These are phyloP conservation scores for Eimeria praecox DNA, from an alignment of 169 alveolate species.

Conservation along the genomic window DNA sequence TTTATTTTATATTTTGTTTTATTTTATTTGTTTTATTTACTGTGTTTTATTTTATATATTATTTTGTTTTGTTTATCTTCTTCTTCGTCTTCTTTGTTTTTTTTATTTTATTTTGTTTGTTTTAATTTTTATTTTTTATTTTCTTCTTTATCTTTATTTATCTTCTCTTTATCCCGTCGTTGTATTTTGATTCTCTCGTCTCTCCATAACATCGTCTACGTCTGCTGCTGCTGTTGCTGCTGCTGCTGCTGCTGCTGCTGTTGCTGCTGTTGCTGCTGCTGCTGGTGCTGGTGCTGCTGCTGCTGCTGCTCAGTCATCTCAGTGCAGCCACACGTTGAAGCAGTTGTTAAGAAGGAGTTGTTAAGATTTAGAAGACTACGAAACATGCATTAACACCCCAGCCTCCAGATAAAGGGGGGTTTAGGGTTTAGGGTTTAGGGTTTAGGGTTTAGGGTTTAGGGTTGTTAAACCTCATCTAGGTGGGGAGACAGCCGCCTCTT, in stretches of 20 bases:
- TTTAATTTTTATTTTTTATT: background rate
- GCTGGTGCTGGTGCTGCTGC: conserved; percentile 48
- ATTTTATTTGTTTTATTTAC: background rate
- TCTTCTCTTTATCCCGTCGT: background rate
- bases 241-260: conserved; percentile 8
- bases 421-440: conserved; percentile 24
- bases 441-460: conserved; percentile 24
- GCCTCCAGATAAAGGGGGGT: too few species aligned
- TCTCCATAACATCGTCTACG: too few species aligned
- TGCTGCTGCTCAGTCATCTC: conserved; percentile 37
- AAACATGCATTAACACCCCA: background rate
- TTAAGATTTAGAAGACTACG: background rate
- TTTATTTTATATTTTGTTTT: background rate
- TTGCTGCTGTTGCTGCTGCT: background rate
- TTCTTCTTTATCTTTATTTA: background rate
- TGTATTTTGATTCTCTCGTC: background rate
- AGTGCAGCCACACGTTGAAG: conserved; percentile 46
- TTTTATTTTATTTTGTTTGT: background rate
- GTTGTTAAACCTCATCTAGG: too few species aligned
- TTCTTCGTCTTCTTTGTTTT: too few species aligned
- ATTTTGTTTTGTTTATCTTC: background rate
- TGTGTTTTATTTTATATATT: background rate
- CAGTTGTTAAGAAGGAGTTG: background rate
- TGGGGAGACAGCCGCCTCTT: too few species aligned
- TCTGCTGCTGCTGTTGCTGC: background rate